A percentile compares a stretch with the other conserved stretches of the same genome.
These are phyloP conservation scores for Daucus carota DNA, from an alignment of 129 eudicot genomes.

Conservation along the genomic window DNA sequence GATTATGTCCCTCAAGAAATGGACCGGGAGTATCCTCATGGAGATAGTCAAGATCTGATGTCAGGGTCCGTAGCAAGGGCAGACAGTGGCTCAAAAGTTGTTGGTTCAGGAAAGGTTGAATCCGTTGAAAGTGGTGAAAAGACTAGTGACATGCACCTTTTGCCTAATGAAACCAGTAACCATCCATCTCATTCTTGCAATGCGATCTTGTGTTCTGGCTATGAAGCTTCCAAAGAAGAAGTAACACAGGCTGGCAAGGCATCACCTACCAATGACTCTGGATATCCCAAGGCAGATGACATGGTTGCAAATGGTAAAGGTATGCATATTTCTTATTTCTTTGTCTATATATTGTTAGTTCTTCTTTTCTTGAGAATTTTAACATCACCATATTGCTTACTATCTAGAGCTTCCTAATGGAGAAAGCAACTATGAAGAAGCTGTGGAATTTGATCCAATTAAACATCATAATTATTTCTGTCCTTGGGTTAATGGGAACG, in stretches of 20 bases:
- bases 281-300: constrained; percentile 41
- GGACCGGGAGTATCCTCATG: constrained; percentile 71
- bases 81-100: constrained; percentile 86
- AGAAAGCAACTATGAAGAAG: constrained; percentile 80
- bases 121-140: constrained; percentile 91
- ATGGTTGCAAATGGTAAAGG: constrained; percentile 54
- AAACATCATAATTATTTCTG: constrained; percentile 85
- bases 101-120: constrained; percentile 74
- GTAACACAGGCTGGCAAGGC: constrained; percentile 71
- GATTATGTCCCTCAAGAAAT: constrained; percentile 81
- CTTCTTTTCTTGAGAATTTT: neutral
- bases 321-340: neutral
- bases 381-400: neutral
- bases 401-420: constrained; percentile 74
- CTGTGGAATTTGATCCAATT: constrained; percentile 85
- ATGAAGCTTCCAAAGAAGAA: constrained; percentile 82
- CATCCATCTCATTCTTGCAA: constrained; percentile 92
- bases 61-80: constrained; percentile 64
- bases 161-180: constrained; percentile 49
- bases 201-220: constrained; percentile 70
- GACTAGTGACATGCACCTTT: constrained; percentile 45
- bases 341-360: neutral
- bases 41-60: constrained; percentile 65
- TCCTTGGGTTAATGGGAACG: constrained; percentile 97
- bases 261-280: constrained; percentile 60